phyloP scores from a whole-genome alignment of 2,329 filamentous ascomycete genomes.

The Graphilbum fragrans region DNA sequence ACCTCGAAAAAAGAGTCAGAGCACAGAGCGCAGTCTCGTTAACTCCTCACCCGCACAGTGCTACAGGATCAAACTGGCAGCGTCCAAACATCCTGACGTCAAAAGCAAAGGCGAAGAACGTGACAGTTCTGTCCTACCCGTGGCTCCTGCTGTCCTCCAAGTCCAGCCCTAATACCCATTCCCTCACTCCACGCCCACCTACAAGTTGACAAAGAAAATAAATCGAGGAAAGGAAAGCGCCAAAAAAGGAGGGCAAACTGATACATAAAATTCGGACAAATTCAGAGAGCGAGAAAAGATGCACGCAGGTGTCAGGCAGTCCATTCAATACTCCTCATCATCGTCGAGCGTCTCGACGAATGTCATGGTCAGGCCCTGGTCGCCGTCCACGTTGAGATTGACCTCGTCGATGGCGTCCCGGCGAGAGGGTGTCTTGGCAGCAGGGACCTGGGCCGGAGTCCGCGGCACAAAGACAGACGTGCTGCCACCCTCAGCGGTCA shows the following conservation, averaged over 20 bases:
- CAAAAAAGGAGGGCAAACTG: background rate
- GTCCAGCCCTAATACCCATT: no score
- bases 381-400: constrained; percentile 30
- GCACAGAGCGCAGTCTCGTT: no score
- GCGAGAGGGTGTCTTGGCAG: constrained; percentile 8
- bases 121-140: no score
- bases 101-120: no score
- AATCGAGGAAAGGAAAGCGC: constrained; percentile 3
- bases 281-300: background rate
- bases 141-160: no score
- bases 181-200: no score
- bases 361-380: constrained; percentile 32
- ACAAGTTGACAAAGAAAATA: constrained; percentile 1
- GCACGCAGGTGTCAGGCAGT: no score
- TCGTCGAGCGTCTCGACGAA: constrained; percentile 28
- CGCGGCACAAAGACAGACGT: constrained; percentile 3
- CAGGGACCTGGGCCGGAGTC: background rate
- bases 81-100: no score
- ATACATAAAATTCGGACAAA: background rate
- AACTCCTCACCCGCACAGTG: no score
- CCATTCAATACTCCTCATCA: constrained; percentile 2
- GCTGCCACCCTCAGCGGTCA: constrained; percentile 4
- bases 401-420: constrained; percentile 25
- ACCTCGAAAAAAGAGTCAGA: no score
- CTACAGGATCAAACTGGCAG: no score